A percentile compares a stretch with the other conserved stretches of the same genome.
Evolutionary conservation across 1,139 yeast genomes (phyloP).

Genomic region (Geotrichum phurueaensis): DNA sequence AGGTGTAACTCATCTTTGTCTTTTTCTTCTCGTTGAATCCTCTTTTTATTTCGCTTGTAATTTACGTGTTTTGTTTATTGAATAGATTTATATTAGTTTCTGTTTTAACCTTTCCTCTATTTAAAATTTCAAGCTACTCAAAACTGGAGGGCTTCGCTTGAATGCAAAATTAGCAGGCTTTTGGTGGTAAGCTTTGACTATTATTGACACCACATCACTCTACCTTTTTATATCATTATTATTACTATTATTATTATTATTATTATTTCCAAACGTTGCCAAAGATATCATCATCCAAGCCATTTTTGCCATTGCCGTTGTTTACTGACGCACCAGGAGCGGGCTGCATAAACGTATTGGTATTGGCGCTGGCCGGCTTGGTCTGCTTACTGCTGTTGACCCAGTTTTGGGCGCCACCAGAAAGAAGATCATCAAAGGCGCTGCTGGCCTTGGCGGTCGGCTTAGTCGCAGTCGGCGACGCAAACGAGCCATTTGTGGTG

Average conservation of each 20-base stretch:
- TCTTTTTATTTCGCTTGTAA: neutral
- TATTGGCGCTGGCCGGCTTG: slow-evolving; percentile 1
- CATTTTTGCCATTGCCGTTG: neutral
- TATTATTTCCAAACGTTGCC: slow-evolving; percentile 55
- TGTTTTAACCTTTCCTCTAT: neutral
- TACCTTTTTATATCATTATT: neutral
- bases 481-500: neutral
- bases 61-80: neutral
- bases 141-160: neutral
- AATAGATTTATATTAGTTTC: neutral
- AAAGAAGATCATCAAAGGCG: slow-evolving; percentile 18
- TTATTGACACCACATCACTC: neutral
- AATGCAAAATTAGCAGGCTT: neutral
- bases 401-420: slow-evolving; percentile 37
- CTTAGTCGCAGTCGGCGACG: neutral
- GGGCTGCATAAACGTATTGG: neutral
- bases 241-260: neutral
- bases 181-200: neutral
- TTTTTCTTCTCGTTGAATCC: neutral
- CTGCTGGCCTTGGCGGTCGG: slow-evolving; percentile 19
- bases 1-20: neutral
- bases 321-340: neutral
- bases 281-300: slow-evolving; percentile 52
- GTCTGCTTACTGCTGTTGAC: slow-evolving; percentile 21
- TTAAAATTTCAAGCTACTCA: neutral